These are phyloP conservation scores for Lindgomyces ingoldianus DNA, from an alignment of 495 filamentous ascomycete species.

Conservation along the genomic window DNA sequence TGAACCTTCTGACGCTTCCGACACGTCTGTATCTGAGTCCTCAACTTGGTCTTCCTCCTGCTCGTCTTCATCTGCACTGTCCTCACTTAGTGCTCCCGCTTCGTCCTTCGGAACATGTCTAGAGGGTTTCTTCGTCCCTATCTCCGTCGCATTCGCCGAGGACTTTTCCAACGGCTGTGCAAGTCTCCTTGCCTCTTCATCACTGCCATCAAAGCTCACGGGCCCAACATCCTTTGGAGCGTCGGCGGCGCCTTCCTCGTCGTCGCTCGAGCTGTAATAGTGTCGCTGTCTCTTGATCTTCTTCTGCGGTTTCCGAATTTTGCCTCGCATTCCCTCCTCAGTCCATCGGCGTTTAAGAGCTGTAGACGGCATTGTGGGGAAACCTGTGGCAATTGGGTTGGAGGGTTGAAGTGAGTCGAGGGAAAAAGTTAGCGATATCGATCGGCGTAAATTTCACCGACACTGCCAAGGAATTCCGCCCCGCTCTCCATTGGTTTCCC, in stretches of 20 bases:
- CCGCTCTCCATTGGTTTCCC: constrained; percentile 8
- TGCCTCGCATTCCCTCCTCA: constrained; percentile 40
- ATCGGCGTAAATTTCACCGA: constrained; percentile 7
- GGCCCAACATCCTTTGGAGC: constrained; percentile 54
- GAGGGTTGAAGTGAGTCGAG: not conserved
- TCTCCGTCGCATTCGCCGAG: constrained; percentile 24
- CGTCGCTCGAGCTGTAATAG: constrained; percentile 74
- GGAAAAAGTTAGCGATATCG: constrained; percentile 13
- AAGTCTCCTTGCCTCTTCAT: constrained; percentile 50
- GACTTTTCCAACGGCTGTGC: constrained; percentile 39
- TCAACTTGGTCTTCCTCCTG: constrained; percentile 47
- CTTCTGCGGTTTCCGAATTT: constrained; percentile 51
- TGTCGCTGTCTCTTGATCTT: constrained; percentile 69
- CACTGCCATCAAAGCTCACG: constrained; percentile 59
- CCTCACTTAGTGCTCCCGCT: constrained; percentile 27
- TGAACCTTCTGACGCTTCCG: constrained; percentile 39
- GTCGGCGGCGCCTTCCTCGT: constrained; percentile 52
- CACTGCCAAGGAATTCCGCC: constrained; percentile 23
- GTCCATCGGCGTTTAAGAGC: constrained; percentile 39
- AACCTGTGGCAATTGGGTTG: not conserved
- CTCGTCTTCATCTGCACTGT: constrained; percentile 43
- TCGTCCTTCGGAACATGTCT: constrained; percentile 40
- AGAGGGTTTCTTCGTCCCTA: constrained; percentile 39
- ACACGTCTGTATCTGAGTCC: constrained; percentile 36
- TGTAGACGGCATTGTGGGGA: constrained; percentile 33